These are phyloP conservation scores for Gracilaria caudata DNA, from an alignment of 23 red algal genomes.

Conservation along the genomic window DNA sequence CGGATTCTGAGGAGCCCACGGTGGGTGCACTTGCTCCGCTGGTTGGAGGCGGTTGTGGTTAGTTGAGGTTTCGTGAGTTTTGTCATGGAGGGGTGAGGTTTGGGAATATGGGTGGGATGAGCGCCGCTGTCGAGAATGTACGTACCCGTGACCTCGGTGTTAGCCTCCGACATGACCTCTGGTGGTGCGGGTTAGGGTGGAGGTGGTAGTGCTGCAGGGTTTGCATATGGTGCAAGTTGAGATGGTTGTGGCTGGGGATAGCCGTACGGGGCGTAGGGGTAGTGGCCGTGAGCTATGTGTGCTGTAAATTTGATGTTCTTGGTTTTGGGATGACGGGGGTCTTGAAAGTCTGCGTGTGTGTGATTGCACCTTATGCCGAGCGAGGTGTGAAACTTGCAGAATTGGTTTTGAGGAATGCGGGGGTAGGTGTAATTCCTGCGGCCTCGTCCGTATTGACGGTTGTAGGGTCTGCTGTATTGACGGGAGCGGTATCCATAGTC, in stretches of 20 bases:
- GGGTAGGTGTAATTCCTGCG: background rate
- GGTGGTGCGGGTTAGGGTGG: background rate
- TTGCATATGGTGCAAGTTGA: too few species aligned
- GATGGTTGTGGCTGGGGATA: background rate
- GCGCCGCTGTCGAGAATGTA: background rate
- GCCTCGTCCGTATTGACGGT: too few species aligned
- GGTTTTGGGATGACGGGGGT: background rate
- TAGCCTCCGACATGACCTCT: slow-evolving; percentile 19
- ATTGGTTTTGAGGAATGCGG: background rate
- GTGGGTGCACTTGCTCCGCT: slow-evolving; percentile 30
- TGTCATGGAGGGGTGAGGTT: background rate
- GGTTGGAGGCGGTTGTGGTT: slow-evolving; percentile 12
- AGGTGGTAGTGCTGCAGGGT: background rate
- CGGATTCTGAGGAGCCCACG: slow-evolving; percentile 13
- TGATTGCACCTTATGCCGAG: background rate
- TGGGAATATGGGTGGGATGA: background rate
- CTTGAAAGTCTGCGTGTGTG: background rate
- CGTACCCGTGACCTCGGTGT: slow-evolving; percentile 13
- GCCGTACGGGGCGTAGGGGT: background rate
- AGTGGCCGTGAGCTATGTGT: too few species aligned
- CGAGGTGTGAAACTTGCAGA: background rate
- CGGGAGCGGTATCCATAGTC: background rate
- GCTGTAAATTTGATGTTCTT: too few species aligned
- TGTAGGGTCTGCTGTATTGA: background rate
- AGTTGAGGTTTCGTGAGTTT: background rate